Conservation (phyloP, 2,329 filamentous ascomycete species). For the Penicillium vulpinum region DNA sequence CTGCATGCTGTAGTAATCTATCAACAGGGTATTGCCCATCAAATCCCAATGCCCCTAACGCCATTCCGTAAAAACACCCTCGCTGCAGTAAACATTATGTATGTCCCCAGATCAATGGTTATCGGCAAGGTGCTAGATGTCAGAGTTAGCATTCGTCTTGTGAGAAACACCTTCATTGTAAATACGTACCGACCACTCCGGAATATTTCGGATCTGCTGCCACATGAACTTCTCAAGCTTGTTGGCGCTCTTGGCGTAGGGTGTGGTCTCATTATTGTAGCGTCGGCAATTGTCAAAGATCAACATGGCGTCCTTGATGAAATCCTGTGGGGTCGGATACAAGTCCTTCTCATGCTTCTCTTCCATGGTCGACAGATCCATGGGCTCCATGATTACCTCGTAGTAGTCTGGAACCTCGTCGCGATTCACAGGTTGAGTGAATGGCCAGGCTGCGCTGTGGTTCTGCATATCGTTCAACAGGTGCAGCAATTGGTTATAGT, state of each 20-base stretch:
- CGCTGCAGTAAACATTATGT: slow-evolving; percentile 8
- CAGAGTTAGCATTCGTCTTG: slow-evolving; percentile 10
- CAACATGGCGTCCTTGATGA: slow-evolving; percentile 81
- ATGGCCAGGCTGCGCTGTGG: slow-evolving; percentile 90
- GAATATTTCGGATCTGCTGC: slow-evolving; percentile 84
- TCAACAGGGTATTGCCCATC: slow-evolving; percentile 23
- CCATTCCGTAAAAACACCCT: slow-evolving; percentile 18
- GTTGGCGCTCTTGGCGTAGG: slow-evolving; percentile 92
- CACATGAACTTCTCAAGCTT: slow-evolving; percentile 95
- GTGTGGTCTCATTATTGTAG: slow-evolving; percentile 94
- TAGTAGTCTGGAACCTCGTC: slow-evolving; percentile 99
- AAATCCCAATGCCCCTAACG: slow-evolving; percentile 16
- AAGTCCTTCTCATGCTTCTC: slow-evolving; percentile 89
- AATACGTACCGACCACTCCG: slow-evolving; percentile 74
- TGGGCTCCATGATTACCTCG: slow-evolving; percentile 95
- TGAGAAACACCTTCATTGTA: background rate
- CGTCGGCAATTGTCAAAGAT: slow-evolving; percentile 93
- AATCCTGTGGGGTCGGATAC: slow-evolving; percentile 89
- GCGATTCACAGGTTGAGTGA: slow-evolving; percentile 86
- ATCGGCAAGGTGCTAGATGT: slow-evolving; percentile 43
- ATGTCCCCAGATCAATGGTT: slow-evolving; percentile 26
- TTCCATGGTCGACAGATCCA: slow-evolving; percentile 97
- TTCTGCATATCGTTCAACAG: slow-evolving; percentile 95
- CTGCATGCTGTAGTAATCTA: slow-evolving; percentile 12
- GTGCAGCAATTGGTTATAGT: slow-evolving; percentile 90